Evolutionary conservation across 176 grass and related monocot species (phyloP), one percentile per base, ranked within the genome.

Genomic region (Aegilops sharonensis): DNA sequence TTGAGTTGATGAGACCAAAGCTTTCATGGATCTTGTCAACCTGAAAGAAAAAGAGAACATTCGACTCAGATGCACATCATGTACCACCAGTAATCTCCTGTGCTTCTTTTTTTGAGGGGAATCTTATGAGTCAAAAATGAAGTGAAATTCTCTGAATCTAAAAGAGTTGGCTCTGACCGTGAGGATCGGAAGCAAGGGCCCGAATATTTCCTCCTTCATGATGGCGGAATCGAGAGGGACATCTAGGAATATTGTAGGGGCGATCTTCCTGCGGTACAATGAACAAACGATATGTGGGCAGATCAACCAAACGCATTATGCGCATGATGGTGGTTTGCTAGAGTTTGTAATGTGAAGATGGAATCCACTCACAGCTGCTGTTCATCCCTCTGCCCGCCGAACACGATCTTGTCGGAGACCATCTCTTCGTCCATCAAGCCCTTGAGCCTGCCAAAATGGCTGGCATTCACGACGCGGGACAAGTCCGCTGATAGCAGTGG

Each of bases 161-260:
- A 65, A 11, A 62, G 24, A 39, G 14, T 75, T 84, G 47, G 17
- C 66, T 12, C 56, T 77, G 62, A 97, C 95, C 30, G 90, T 97
- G 78, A 94, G 60, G 45, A 94, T 94, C 4, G 95, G 95, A 45
- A 97, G 90, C 81, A 97, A 73, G 5, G 95, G 95, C 3, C 92
- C 92, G 40, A 97, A 97, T n/a, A 97, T 92, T 65, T 97, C 92
- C 11, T 97, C 86, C 84, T 92, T 78, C 95, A 97, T 94, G 54
- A 97, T 94, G 3, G 31, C 11, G 6, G 88, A 89, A 54, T 97
- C 90, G 10, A 85, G 72, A 10, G 92, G 90, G 63, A 87, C 90
- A 77, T 94, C 92, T 83, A 92, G 84, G 21, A 88, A 79, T 68
- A 97, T 63, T 13, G 95, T 92, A 11, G 95, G 95, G 13, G 90